A percentile compares a stretch with the other conserved stretches of the same genome.
These are phyloP conservation scores for Ceratocystis harringtonii DNA, from an alignment of 2,329 filamentous ascomycete genomes.

Conservation along the genomic window DNA sequence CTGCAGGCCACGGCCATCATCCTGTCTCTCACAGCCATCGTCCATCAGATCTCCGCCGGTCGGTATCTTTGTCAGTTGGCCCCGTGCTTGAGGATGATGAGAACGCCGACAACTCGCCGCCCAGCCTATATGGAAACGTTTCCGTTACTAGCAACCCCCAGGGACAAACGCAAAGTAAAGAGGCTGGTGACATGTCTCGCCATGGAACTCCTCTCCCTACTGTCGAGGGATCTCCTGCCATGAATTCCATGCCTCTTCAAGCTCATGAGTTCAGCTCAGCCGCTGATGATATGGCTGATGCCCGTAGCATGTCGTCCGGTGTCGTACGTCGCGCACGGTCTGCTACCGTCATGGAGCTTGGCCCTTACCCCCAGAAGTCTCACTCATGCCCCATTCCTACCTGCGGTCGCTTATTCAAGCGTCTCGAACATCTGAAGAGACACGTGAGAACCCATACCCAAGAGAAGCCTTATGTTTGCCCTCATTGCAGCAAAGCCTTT, in stretches of 20 bases:
- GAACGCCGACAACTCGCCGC: constrained; percentile 62
- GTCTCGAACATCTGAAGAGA: constrained; percentile 96
- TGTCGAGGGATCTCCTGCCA: constrained; percentile 64
- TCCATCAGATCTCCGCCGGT: constrained; percentile 80
- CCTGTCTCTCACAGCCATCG: constrained; percentile 43
- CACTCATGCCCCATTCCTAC: constrained; percentile 99
- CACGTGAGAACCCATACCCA: constrained; percentile 99
- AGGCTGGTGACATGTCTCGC: constrained; percentile 68
- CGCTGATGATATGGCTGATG: constrained; percentile 44
- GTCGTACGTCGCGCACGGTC: constrained; percentile 82
- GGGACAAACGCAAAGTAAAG: constrained; percentile 52
- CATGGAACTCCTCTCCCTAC: constrained; percentile 81
- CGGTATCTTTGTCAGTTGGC: constrained; percentile 74
- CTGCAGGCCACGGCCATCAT: constrained; percentile 26
- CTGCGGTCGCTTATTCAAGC: constrained; percentile 94
- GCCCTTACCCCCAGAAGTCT: constrained; percentile 92
- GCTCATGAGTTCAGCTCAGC: constrained; percentile 55
- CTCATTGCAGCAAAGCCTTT: constrained; percentile 96
- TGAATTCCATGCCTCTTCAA: constrained; percentile 54
- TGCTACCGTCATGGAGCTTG: constrained; percentile 90
- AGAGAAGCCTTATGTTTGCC: constrained; percentile 95
- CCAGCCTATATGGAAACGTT: constrained; percentile 58
- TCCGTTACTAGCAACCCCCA: constrained; percentile 33
- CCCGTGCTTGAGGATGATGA: constrained; percentile 70
- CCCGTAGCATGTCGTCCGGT: constrained; percentile 57